These are phyloP conservation scores for Rhodotorula diobovata DNA, from an alignment of 768 basidiomycete species.

Conservation along the genomic window DNA sequence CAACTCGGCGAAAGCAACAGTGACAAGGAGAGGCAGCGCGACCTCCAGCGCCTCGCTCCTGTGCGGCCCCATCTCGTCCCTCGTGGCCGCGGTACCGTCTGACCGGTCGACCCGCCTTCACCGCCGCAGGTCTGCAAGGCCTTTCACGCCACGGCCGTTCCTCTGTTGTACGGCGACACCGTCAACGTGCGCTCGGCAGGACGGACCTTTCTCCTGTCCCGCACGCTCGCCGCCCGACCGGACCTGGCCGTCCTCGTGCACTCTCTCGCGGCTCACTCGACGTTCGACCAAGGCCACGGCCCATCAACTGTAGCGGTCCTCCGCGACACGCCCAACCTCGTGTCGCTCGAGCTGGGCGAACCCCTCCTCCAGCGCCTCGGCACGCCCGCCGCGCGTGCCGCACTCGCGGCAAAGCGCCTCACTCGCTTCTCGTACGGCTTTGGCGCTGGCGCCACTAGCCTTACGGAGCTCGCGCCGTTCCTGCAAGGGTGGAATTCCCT, in stretches of 20 bases:
- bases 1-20: conserved; percentile 3
- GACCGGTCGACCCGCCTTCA: neutral
- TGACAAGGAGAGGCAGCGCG: conserved; percentile 8
- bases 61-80: neutral
- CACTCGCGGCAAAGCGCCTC: neutral
- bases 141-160: neutral
- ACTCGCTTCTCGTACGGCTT: conserved; percentile 5
- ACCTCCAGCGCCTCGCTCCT: conserved; percentile 5
- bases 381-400: neutral
- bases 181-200: conserved; percentile 23
- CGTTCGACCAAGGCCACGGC: conserved; percentile 12
- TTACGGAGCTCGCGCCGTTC: conserved; percentile 6
- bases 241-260: neutral
- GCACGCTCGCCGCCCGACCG: neutral
- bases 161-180: conserved; percentile 6
- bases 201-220: conserved; percentile 9
- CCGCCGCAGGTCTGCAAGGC: conserved; percentile 8
- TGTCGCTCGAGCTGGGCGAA: neutral
- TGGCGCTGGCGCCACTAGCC: neutral
- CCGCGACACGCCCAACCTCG: neutral
- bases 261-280: neutral
- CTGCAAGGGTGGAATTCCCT: neutral
- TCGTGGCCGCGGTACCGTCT: neutral
- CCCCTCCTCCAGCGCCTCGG: neutral
- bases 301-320: neutral